phyloP scores from a whole-genome alignment of 2,329 filamentous ascomycete species.

The Thielaviopsis populi region DNA sequence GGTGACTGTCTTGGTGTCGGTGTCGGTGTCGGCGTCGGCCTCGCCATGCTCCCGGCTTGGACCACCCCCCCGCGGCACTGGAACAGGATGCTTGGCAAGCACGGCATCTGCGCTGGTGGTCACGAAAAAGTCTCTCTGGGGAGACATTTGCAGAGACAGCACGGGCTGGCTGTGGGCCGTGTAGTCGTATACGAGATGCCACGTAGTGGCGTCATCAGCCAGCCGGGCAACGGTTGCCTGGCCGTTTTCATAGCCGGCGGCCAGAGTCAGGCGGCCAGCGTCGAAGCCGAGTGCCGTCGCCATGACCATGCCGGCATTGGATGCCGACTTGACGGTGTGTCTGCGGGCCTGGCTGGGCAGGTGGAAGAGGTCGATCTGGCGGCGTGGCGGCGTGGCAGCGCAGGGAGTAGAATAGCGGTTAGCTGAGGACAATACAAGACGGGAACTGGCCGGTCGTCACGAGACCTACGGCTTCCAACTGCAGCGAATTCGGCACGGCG shows the following conservation, averaged over 20 bases:
- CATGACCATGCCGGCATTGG: conserved; percentile 75
- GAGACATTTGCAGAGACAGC: conserved; percentile 51
- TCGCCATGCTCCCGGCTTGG: no score
- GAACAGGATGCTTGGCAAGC: conserved; percentile 60
- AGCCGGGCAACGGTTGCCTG: conserved; percentile 51
- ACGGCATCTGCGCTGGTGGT: conserved; percentile 72
- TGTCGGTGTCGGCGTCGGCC: not conserved
- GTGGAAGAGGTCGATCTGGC: conserved; percentile 64
- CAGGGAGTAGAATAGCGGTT: not conserved
- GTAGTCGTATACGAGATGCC: conserved; percentile 44
- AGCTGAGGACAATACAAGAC: not conserved
- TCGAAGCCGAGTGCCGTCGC: conserved; percentile 48
- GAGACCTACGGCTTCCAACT: conserved; percentile 48
- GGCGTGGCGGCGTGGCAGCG: not conserved
- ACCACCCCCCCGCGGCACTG: not conserved
- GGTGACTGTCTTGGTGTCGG: not conserved
- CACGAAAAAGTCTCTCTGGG: conserved; percentile 44
- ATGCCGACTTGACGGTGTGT: conserved; percentile 37
- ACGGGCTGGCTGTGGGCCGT: conserved; percentile 66
- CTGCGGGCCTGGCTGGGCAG: conserved; percentile 60
- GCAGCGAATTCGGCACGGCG: conserved; percentile 65
- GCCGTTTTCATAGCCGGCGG: conserved; percentile 78
- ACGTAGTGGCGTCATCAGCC: conserved; percentile 26
- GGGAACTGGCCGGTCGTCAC: not conserved
- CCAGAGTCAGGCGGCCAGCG: conserved; percentile 40